A percentile compares a stretch with the other conserved stretches of the same genome.
phyloP scores from a whole-genome alignment of 768 basidiomycete genomes.

The Leccinum barrowsii region DNA sequence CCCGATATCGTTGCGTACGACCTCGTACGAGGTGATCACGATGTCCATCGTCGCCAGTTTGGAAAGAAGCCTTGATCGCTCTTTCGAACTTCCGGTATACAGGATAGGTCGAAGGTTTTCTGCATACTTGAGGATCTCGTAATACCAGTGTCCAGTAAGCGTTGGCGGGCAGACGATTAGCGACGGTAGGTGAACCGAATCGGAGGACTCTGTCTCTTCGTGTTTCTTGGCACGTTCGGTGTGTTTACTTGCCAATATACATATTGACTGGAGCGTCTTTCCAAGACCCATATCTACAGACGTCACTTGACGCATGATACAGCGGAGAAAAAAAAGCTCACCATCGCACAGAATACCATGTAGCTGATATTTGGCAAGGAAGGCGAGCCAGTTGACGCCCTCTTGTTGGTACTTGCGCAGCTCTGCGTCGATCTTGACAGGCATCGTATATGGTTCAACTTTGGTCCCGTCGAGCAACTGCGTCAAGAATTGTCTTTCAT shows the following conservation, averaged over 20 bases:
- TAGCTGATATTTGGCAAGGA: slow-evolving; percentile 94
- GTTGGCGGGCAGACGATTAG: slow-evolving; percentile 97
- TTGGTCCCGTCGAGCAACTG: slow-evolving; percentile 95
- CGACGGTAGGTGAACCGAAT: slow-evolving; percentile 85
- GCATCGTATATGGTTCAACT: slow-evolving; percentile 85
- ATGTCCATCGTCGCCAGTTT: slow-evolving; percentile 74
- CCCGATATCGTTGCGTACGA: slow-evolving; percentile 89
- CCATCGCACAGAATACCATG: slow-evolving; percentile 99
- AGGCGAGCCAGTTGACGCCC: slow-evolving; percentile 98
- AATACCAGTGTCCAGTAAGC: slow-evolving; percentile 98
- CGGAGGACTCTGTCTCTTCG: slow-evolving; percentile 63
- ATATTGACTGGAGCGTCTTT: slow-evolving; percentile 96
- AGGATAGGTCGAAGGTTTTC: slow-evolving; percentile 80
- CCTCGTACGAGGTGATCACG: slow-evolving; percentile 97
- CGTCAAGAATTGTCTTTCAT: slow-evolving; percentile 86
- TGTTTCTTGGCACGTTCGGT: slow-evolving; percentile 74
- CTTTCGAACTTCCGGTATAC: slow-evolving; percentile 84
- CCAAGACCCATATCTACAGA: slow-evolving; percentile 94
- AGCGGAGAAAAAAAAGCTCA: slow-evolving; percentile 32
- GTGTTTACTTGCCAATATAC: slow-evolving; percentile 93
- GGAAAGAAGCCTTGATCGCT: slow-evolving; percentile 65
- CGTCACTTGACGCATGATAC: not conserved
- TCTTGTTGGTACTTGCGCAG: slow-evolving; percentile 97
- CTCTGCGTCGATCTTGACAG: slow-evolving; percentile 87
- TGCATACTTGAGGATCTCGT: slow-evolving; percentile 92